Evolutionary conservation across 192 early-diverging fungal species (phyloP), one percentile per base, ranked within the genome.

Genomic region (Gryganskiella cystojenkinii): DNA sequence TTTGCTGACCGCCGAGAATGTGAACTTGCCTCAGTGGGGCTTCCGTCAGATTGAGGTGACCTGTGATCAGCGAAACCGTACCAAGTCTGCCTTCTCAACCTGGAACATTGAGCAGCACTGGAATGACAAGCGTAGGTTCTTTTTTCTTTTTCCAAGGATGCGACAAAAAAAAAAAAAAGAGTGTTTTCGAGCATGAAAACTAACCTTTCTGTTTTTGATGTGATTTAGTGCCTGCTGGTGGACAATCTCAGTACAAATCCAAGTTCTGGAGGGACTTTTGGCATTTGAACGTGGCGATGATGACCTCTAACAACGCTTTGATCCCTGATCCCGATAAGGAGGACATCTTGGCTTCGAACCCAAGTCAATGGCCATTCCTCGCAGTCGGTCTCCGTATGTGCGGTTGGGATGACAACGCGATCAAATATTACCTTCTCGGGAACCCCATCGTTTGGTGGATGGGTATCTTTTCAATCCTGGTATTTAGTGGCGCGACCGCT

Each of bases 21-120:
- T 86, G n/a, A 80, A 83, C 44, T 86, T 98, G 33, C 98, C 98
- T 13, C 87, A 97, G 80, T 99, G 98, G 98, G 98, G 96, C 22
- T 98, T 94, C 87, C 91, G 88, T 71, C 98, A 99, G 85, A 83
- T 88, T 19, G 98, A 99, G 70, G 93, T 98, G 10, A 85, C 86
- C 17, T 99, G 97, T 82, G 93, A 97, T 63, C 88, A 90, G 62
- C 80, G 84, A 33, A 85, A 84, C 62, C 71, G 84, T 25, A 57
- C 72, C 10, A 62, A 84, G 20, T 90, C 90, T 53, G 82, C 86
- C n/a, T 84, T 89, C 53, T 90, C 92, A 40, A 85, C 93, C 71
- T 99, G 98, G 98, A 98, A 97, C 84, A 72, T 99, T 59, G 98
- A 99, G 83, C 80, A 85, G 60, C 93, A 99, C 67, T 80, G 79